Evolutionary conservation across 495 filamentous ascomycete genomes (phyloP), one percentile per base, ranked within the genome.

Genomic region (Tuber magnatum): DNA sequence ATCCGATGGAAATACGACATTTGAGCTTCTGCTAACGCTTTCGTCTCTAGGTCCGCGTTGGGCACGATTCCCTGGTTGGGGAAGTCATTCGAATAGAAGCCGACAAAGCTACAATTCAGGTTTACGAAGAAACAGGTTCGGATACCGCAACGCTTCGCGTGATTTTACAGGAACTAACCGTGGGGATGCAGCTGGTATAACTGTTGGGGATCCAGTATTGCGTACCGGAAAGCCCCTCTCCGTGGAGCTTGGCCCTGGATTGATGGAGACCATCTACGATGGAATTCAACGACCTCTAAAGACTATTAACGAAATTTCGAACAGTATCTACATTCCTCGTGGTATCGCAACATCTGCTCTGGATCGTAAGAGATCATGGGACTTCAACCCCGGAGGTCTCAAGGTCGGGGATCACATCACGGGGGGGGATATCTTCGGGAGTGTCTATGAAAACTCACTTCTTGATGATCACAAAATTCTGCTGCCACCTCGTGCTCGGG

Each of bases 221-320:
- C 89, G 94, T 77, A 97, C 95, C 24, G 92, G 93, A 81, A 97
- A 97, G 87, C 96, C 95, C 74, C 87, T 99, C 6, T 96, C 94
- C 70, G 95, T 99, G 83, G 96, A 99, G 85, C 90, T 98, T 73
- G 95, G 95, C 41, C 95, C 95, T 78, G 95, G 96, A 81, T 85
- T 99, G 85, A 93, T 99, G 90, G 94, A 98, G 86, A 99, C 96
- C 72, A 99, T 99, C 83, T 99, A 99, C 86, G 96, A 99, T 83
- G 95, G 95, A 83, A 98, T 99, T 80, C 95, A 99, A 84, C 92
- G 95, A 76, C 95, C 95, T 74, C 89, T 99, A 78, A 91, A 90
- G 83, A 89, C 88, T 74, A 99, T 99, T 81, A 87, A 91, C 74
- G 86, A 90, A 69, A 84, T 89, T 71, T 90, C 92, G 22, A 85